These are phyloP conservation scores for Triticum dicoccoides DNA, from an alignment of 176 grass and related monocot genomes.

Conservation along the genomic window DNA sequence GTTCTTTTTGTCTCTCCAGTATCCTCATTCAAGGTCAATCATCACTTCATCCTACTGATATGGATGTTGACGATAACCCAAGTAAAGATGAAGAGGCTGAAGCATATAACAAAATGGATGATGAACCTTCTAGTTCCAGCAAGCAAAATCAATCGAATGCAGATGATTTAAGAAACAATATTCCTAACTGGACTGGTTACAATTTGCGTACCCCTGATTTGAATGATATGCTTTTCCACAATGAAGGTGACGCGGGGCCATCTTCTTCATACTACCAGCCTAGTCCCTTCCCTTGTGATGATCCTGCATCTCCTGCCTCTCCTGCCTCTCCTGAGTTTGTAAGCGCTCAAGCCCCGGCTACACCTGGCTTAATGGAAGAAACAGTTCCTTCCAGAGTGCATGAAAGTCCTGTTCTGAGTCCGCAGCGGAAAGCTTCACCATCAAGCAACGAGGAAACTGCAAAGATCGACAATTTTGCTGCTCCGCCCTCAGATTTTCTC, in stretches of 20 bases:
- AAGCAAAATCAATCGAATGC: conserved; percentile 23
- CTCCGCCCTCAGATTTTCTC: conserved; percentile 31
- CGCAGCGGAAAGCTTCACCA: conserved; percentile 66
- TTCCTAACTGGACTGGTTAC: conserved; percentile 64
- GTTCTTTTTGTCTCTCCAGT: conserved; percentile 32
- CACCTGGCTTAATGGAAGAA: conserved; percentile 88
- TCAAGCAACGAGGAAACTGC: conserved; percentile 52
- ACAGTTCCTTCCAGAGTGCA: conserved; percentile 71
- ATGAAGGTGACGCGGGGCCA: conserved; percentile 51
- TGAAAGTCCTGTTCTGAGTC: conserved; percentile 72
- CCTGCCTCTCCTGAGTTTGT: conserved; percentile 57
- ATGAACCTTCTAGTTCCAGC: conserved; percentile 32
- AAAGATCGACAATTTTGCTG: conserved; percentile 50
- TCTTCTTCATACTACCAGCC: conserved; percentile 54
- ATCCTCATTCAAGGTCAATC: conserved; percentile 58
- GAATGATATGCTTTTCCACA: conserved; percentile 83
- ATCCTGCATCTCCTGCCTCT: conserved; percentile 57
- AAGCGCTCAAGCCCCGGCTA: conserved; percentile 77
- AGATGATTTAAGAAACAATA: conserved; percentile 34
- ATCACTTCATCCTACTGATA: conserved; percentile 48
- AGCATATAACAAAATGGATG: conserved; percentile 42
- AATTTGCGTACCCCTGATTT: conserved; percentile 91
- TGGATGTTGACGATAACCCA: conserved; percentile 77
- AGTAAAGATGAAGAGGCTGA: conserved; percentile 49
- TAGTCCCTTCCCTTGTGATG: conserved; percentile 46